Evolutionary conservation across 768 basidiomycete genomes (phyloP), one percentile per base, ranked within the genome.

Genomic region (Termitomyces heimii): DNA sequence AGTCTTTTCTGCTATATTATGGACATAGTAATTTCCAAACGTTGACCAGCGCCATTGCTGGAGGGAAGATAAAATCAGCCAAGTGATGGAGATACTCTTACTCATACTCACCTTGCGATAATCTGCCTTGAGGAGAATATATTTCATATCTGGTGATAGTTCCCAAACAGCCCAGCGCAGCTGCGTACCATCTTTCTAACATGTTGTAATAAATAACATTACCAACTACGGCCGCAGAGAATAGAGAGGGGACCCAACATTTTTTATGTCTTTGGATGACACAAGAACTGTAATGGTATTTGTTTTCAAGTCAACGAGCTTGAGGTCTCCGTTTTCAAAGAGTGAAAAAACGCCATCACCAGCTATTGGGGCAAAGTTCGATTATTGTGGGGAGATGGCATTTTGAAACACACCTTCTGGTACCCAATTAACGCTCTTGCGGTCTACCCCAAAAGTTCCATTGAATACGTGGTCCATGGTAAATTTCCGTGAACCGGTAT

Each of bases 1-100:
- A 18, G 66, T 66, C 58, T 85, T 83, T 8, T 84, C 79, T 26
- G 76, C 80, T 42, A 98, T 75, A 63, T 85, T 80, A 72, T 97
- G 88, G n/a, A 99, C 78, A 69, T 92, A 96, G 68, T 94, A 98
- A 70, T 95, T 98, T 18, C 90, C 89, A 66, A 88, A 88, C 55
- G 84, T 85, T 6, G 94, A 97, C 70, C 88, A 81, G 46, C 97
- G 85, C 97, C 97, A 99, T 86, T 95, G 92, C 88, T 94, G 61
- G 16, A n/a, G 16, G 29, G 8, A 9, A 20, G n/a, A 16, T 20
- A 13, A 40, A 18, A 14, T 29, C 32, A 22, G n/a, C 10, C 24
- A 2, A 4, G 18, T 29, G 4, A 3, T 16, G 18, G 31, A 22
- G 2, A 9, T 12, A 24, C 12, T 18, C 29, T 7, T 28, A 22